phyloP scores from a whole-genome alignment of 2,329 filamentous ascomycete genomes.

The Ceratocystis ficicola region DNA sequence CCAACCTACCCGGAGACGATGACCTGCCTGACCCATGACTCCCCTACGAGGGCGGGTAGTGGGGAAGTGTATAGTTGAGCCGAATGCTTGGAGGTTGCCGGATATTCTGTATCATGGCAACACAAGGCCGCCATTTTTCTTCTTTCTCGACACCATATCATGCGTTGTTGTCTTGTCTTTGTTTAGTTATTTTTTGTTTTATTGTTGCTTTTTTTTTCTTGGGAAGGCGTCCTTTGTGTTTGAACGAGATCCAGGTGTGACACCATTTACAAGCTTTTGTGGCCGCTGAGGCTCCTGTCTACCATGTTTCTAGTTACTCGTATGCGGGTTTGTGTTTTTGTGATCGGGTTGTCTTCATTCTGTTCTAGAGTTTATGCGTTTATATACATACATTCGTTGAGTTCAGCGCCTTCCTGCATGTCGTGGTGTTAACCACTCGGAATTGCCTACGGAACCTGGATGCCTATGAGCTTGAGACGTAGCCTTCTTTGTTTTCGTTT shows the following conservation, averaged over 20 bases:
- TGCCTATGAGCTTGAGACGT: not conserved
- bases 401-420: not conserved
- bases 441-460: not conserved
- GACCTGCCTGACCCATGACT: too few relatives aligned
- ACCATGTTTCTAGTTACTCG: not conserved
- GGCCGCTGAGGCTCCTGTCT: not conserved
- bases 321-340: not conserved
- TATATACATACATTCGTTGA: not conserved
- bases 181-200: conserved; percentile 2
- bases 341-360: not conserved
- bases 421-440: not conserved
- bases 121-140: not conserved
- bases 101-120: not conserved
- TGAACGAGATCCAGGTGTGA: conserved; percentile 1
- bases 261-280: not conserved
- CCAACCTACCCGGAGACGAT: too few relatives aligned
- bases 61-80: not conserved
- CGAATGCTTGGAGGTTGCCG: not conserved
- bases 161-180: not conserved
- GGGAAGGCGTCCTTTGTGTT: conserved; percentile 8
- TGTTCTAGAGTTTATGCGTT: conserved; percentile 5
- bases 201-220: not conserved
- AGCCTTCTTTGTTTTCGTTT: not conserved
- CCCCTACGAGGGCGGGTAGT: too few relatives aligned
- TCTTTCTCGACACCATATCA: not conserved